Conservation (phyloP, 805 yeast genomes). For the Blastobotrys peoriensis region DNA sequence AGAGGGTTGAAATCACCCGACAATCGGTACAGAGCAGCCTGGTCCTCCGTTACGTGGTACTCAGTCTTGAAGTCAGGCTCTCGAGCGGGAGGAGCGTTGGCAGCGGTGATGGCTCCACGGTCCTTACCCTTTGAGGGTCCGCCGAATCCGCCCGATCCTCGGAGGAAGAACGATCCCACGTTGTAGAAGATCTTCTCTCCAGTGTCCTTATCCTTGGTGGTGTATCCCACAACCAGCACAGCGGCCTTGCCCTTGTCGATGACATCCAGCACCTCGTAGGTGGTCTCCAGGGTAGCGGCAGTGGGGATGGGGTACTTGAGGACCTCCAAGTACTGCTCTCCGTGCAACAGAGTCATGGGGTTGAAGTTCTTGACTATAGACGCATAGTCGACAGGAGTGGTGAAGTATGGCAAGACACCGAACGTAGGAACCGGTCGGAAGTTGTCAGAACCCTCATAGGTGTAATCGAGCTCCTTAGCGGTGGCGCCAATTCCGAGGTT, state of each 20-base stretch:
- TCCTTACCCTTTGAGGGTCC: slow-evolving; percentile 48
- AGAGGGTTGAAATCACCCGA: slow-evolving; percentile 94
- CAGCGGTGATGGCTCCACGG: slow-evolving; percentile 54
- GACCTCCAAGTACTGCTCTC: slow-evolving; percentile 86
- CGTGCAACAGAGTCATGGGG: slow-evolving; percentile 85
- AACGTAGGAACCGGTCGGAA: slow-evolving; percentile 86
- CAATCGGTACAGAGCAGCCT: slow-evolving; percentile 84
- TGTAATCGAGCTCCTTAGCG: slow-evolving; percentile 67
- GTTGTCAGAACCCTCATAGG: slow-evolving; percentile 66
- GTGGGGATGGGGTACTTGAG: slow-evolving; percentile 74
- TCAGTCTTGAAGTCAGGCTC: slow-evolving; percentile 62
- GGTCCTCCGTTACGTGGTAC: slow-evolving; percentile 57
- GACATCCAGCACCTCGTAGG: slow-evolving; percentile 62
- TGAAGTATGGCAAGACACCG: slow-evolving; percentile 84
- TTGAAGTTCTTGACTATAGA: slow-evolving; percentile 72
- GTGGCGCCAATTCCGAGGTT: slow-evolving; percentile 87
- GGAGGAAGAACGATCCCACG: slow-evolving; percentile 77
- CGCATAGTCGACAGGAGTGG: slow-evolving; percentile 54
- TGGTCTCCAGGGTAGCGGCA: slow-evolving; percentile 55
- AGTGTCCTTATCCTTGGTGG: slow-evolving; percentile 59
- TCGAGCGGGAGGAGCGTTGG: slow-evolving; percentile 56
- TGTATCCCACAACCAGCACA: slow-evolving; percentile 60
- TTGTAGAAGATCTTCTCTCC: slow-evolving; percentile 71
- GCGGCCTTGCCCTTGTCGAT: slow-evolving; percentile 85
- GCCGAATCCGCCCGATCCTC: slow-evolving; percentile 57